These are phyloP conservation scores for Coniochaeta sp. DNA, from an alignment of 2,329 filamentous ascomycete species.

Conservation along the genomic window DNA sequence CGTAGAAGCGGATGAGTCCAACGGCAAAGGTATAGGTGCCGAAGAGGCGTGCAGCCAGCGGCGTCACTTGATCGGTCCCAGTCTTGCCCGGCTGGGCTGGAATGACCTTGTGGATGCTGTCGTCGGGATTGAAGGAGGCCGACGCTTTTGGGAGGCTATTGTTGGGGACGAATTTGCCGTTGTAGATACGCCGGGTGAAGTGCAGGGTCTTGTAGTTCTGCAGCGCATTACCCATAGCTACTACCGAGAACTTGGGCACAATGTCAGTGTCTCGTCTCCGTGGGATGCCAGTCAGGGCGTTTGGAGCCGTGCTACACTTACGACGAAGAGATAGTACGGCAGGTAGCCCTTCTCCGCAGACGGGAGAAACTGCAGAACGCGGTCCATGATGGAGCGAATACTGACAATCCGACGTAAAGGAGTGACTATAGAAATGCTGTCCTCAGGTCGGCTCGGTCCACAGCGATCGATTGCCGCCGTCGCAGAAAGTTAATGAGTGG, in stretches of 20 bases:
- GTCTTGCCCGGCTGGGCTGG: slow-evolving; percentile 32
- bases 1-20: slow-evolving; percentile 70
- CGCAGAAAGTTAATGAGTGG: not conserved
- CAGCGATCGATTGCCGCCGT: not conserved
- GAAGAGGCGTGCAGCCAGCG: slow-evolving; percentile 72
- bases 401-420: not conserved
- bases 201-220: slow-evolving; percentile 76
- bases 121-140: slow-evolving; percentile 39
- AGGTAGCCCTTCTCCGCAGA: slow-evolving; percentile 45
- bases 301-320: slow-evolving; percentile 24
- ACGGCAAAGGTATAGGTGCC: slow-evolving; percentile 83
- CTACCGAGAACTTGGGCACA: slow-evolving; percentile 65
- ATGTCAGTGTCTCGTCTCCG: slow-evolving; percentile 4
- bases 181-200: slow-evolving; percentile 85
- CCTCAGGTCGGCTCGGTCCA: not conserved
- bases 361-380: slow-evolving; percentile 33
- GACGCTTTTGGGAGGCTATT: slow-evolving; percentile 31
- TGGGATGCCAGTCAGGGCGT: not conserved
- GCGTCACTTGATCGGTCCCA: slow-evolving; percentile 59
- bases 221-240: slow-evolving; percentile 77
- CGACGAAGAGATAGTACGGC: slow-evolving; percentile 52
- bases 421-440: not conserved
- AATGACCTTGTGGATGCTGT: slow-evolving; percentile 45
- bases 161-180: slow-evolving; percentile 53
- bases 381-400: slow-evolving; percentile 30